Conservation (phyloP, 371 early-diverging fungal species). For the Actinomortierella wolfii region DNA sequence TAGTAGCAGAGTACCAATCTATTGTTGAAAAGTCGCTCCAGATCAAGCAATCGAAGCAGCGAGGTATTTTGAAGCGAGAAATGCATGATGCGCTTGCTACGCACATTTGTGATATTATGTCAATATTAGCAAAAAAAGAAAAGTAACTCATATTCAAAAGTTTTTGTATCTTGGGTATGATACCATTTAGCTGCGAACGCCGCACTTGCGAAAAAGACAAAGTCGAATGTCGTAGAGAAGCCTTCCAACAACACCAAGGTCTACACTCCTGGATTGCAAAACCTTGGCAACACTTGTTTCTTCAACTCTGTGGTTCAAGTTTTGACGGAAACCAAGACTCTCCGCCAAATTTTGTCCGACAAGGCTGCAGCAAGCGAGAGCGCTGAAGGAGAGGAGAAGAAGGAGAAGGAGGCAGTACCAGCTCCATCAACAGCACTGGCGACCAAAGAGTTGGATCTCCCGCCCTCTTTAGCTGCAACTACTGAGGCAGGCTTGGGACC, state of each 20-base stretch:
- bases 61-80: conserved; percentile 11
- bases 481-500: conserved; percentile 37
- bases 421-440: neutral
- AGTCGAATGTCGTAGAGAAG: neutral
- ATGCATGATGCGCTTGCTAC: neutral
- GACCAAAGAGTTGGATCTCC: neutral
- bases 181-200: conserved; percentile 3
- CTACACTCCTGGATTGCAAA: conserved; percentile 69
- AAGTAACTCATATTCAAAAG: no score
- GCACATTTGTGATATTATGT: neutral
- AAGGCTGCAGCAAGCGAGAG: no score
- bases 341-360: conserved; percentile 21
- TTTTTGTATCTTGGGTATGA: neutral
- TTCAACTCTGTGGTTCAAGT: conserved; percentile 85
- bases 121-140: conserved; percentile 3
- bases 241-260: conserved; percentile 38
- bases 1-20: conserved; percentile 26
- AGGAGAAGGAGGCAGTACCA: neutral
- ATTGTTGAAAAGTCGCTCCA: conserved; percentile 13
- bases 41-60: conserved; percentile 20
- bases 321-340: conserved; percentile 28
- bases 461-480: conserved; percentile 29
- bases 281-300: conserved; percentile 93
- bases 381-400: neutral
- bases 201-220: conserved; percentile 26